Evolutionary conservation across 805 yeast genomes (phyloP), one percentile per base, ranked within the genome.

Genomic region (Barnettozyma vustinii): DNA sequence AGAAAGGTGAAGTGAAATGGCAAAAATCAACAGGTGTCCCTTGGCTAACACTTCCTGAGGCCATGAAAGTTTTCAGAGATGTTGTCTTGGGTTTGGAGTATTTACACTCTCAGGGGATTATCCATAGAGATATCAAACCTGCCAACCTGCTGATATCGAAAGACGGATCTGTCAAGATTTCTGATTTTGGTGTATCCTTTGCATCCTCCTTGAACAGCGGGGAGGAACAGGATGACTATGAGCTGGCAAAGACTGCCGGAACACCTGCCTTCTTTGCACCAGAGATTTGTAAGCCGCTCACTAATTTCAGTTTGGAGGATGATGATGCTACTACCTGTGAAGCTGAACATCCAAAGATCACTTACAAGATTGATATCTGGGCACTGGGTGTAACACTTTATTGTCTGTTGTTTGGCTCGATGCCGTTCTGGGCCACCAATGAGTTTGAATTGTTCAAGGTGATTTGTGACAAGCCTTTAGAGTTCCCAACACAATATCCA

Each of bases 231-330:
- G 73, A 78, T 55, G 97, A 90, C 53, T 70, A 82, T 48, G 97
- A 92, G 58, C 72, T 92, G 52, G 95, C 97, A 1, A 92, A 91
- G 65, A 92, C 98, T 0, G 98, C 96, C 0, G 99, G 98, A 5
- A 92, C 98, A 0, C 98, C 98, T 2, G 97, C 97, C 0, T 92
- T 92, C 65, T 84, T 90, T 60, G 96, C 98, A 0, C 97, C 97
- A 0, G 99, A 94, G 63, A 73, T 91, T 42, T 91, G 97, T 62
- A 74, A 76, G 47, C 82, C 87, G 1, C 30, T 57, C 13, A 40
- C 51, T 4, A 48, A 43, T 18, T 48, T 47, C 35, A 37, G 40
- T 15, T 20, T 40, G 15, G 51, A 42, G 20, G 64, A 60, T 33
- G 64, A 61, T 20, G 58, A 64, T 4, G 50, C 18, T 9, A 42